phyloP scores from a whole-genome alignment of 352 stramenopile genomes.

The Phytophthora constricta region DNA sequence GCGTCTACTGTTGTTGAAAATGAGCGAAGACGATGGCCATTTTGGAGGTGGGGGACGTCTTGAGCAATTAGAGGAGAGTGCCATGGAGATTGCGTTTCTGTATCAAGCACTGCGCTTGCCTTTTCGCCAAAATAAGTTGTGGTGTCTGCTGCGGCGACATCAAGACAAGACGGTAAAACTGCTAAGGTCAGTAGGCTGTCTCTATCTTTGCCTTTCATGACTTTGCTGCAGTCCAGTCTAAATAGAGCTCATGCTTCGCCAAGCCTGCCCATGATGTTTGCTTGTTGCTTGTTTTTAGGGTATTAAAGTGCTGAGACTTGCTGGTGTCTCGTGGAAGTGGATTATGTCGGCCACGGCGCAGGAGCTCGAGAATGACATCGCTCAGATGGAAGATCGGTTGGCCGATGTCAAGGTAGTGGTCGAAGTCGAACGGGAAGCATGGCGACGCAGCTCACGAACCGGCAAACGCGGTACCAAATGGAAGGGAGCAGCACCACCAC shows the following conservation, averaged over 20 bases:
- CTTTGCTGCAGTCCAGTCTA: conserved; percentile 11
- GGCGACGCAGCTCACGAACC: conserved; percentile 53
- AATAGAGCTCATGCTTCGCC: conserved; percentile 34
- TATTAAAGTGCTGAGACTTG: background rate
- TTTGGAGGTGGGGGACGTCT: conserved; percentile 79
- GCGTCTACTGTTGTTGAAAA: conserved; percentile 64
- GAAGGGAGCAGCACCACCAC: conserved; percentile 45
- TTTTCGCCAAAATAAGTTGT: conserved; percentile 37
- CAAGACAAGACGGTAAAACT: too few relatives aligned
- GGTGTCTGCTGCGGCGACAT: background rate
- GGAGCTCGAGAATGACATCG: conserved; percentile 64
- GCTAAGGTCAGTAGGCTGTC: too few relatives aligned
- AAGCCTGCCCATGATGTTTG: background rate
- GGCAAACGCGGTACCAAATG: conserved; percentile 71
- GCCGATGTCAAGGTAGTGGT: conserved; percentile 57
- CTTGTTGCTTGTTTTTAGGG: background rate
- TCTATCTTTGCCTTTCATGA: conserved; percentile 5
- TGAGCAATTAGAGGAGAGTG: conserved; percentile 79
- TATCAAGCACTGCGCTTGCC: conserved; percentile 70
- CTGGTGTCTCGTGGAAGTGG: background rate
- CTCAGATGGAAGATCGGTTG: conserved; percentile 66
- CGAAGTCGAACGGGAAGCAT: conserved; percentile 61
- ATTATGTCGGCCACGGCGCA: conserved; percentile 50
- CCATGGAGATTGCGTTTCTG: conserved; percentile 87
- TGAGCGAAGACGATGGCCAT: conserved; percentile 84